Evolutionary conservation across 495 filamentous ascomycete genomes (phyloP).

Genomic region (Cenococcum geophilum): DNA sequence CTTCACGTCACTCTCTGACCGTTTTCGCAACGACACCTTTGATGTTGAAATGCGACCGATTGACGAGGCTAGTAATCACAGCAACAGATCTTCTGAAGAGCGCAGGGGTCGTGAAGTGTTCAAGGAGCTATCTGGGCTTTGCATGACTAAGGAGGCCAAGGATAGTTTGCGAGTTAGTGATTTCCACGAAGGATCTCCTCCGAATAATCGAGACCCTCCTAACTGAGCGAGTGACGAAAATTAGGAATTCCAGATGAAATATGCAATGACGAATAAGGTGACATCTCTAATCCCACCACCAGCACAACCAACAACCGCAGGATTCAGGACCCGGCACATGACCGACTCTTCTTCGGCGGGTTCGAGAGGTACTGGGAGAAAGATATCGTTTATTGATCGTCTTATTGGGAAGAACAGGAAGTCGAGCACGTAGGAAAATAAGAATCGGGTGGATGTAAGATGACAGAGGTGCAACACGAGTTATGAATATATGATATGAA

Average conservation of each 20-base stretch:
- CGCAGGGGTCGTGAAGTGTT: background rate
- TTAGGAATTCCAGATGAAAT: conserved; percentile 4
- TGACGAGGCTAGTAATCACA: background rate
- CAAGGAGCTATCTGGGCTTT: background rate
- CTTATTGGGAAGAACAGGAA: conserved; percentile 3
- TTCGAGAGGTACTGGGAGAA: background rate
- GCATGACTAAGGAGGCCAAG: conserved; percentile 1
- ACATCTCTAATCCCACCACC: background rate
- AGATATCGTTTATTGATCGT: conserved; percentile 1
- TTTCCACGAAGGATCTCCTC: background rate
- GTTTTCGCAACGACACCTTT: background rate
- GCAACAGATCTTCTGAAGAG: background rate
- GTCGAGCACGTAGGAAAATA: background rate
- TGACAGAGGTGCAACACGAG: background rate
- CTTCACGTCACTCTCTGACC: conserved; percentile 4
- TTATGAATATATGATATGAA: background rate
- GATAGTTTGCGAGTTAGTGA: background rate
- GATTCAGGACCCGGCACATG: background rate
- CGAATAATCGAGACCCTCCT: background rate
- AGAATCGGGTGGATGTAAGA: background rate
- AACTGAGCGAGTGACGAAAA: background rate
- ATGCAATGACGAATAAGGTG: background rate
- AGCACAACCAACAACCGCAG: background rate
- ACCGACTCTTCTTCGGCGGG: background rate
- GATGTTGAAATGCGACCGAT: background rate